Conservation (phyloP, 148 eudicot species). For the Rhododendron vialii region DNA sequence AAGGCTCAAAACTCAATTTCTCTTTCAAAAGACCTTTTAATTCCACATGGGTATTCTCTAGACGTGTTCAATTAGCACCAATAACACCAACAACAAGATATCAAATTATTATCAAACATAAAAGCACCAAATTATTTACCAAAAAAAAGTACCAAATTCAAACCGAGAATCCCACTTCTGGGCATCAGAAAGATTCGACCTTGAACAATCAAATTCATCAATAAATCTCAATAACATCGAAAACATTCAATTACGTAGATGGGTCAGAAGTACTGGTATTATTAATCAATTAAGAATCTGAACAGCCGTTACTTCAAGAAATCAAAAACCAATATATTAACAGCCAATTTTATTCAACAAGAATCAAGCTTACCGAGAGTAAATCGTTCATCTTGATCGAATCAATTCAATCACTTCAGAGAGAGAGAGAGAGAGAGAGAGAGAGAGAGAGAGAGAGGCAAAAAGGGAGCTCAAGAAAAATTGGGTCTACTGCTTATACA, state of each 20-base stretch:
- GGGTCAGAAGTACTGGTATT: neutral
- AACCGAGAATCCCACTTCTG: neutral
- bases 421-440: slow-evolving; percentile 6
- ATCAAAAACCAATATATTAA: neutral
- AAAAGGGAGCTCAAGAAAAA: neutral
- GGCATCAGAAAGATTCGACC: neutral
- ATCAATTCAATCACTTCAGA: neutral
- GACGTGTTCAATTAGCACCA: neutral
- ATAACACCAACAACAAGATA: neutral
- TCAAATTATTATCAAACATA: neutral
- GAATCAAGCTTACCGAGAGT: slow-evolving; percentile 26
- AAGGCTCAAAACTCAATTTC: neutral
- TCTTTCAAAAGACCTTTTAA: neutral
- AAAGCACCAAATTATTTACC: neutral
- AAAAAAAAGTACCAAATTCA: neutral
- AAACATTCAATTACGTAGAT: neutral
- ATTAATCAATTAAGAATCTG: neutral
- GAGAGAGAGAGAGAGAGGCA: neutral
- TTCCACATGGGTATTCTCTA: neutral
- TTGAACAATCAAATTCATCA: neutral
- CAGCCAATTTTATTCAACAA: neutral
- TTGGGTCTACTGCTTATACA: neutral
- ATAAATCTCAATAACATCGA: neutral
- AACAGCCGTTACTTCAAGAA: neutral
- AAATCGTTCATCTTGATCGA: slow-evolving; percentile 37